phyloP scores from a whole-genome alignment of 192 early-diverging fungal genomes.

The Phycomyces blakesleeanus region DNA sequence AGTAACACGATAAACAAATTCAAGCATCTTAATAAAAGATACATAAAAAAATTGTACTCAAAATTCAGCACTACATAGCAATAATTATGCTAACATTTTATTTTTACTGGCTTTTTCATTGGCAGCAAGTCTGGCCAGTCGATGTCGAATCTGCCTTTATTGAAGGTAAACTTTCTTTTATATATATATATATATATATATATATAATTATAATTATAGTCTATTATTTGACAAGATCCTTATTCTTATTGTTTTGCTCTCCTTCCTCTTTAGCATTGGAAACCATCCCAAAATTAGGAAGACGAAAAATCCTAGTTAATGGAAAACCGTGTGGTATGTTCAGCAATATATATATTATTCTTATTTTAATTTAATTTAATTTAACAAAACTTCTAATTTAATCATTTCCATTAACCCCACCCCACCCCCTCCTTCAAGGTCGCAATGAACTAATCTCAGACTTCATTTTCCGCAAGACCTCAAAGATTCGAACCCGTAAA shows the following conservation, averaged over 20 bases:
- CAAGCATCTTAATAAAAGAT: background rate
- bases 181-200: background rate
- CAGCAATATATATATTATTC: conserved; percentile 5
- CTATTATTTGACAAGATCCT: too few relatives aligned
- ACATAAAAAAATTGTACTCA: too few relatives aligned
- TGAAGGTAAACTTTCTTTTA: conserved; percentile 41
- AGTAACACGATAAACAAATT: background rate
- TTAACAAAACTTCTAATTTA: conserved; percentile 13
- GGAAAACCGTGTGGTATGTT: conserved; percentile 45
- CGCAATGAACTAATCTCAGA: conserved; percentile 76
- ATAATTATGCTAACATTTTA: background rate
- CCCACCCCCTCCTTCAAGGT: conserved; percentile 37
- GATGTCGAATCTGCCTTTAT: conserved; percentile 58
- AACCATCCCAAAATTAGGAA: conserved; percentile 48
- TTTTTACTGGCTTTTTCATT: background rate
- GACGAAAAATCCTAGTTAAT: conserved; percentile 48
- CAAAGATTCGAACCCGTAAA: conserved; percentile 64
- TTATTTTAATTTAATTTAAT: conserved; percentile 30
- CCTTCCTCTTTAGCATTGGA: conserved; percentile 37
- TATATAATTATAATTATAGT: conserved; percentile 7
- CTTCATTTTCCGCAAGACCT: conserved; percentile 66
- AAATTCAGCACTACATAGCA: background rate
- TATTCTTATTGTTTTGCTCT: conserved; percentile 6
- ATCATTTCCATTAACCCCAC: too few relatives aligned
- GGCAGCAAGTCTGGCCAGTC: conserved; percentile 53